phyloP scores from a whole-genome alignment of 2,329 filamentous ascomycete genomes.

The Monilinia polystroma region DNA sequence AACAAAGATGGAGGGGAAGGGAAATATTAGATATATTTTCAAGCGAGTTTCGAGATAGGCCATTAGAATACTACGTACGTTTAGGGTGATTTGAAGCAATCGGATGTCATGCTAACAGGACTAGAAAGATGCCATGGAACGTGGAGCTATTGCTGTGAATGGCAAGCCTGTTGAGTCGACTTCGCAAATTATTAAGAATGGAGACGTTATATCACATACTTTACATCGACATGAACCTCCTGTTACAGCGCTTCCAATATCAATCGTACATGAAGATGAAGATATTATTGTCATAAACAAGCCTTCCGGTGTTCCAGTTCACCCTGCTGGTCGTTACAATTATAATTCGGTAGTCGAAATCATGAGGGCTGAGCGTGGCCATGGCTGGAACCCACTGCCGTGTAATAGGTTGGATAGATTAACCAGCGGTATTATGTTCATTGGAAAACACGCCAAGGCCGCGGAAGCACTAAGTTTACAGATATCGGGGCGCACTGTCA shows the following conservation, averaged over 20 bases:
- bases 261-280: slow-evolving; percentile 85
- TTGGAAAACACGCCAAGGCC: slow-evolving; percentile 80
- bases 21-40: slow-evolving; percentile 83
- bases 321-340: slow-evolving; percentile 92
- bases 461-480: slow-evolving; percentile 76
- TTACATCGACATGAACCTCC: slow-evolving; percentile 95
- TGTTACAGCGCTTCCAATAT: slow-evolving; percentile 76
- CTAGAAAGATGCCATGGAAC: slow-evolving; percentile 72
- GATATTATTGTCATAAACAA: slow-evolving; percentile 97
- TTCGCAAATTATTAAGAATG: slow-evolving; percentile 76
- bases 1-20: slow-evolving; percentile 85
- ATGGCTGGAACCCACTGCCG: slow-evolving; percentile 58
- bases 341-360: slow-evolving; percentile 95
- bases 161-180: slow-evolving; percentile 65
- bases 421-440: slow-evolving; percentile 97
- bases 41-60: slow-evolving; percentile 87
- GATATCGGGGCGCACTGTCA: slow-evolving; percentile 76
- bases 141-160: slow-evolving; percentile 77
- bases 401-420: slow-evolving; percentile 93
- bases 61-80: slow-evolving; percentile 78
- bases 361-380: slow-evolving; percentile 71
- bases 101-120: slow-evolving; percentile 32
- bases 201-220: slow-evolving; percentile 88
- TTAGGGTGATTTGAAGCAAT: neutral
- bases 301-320: slow-evolving; percentile 89